phyloP scores from a whole-genome alignment of 495 filamentous ascomycete species.

The Lichina pygmaea region DNA sequence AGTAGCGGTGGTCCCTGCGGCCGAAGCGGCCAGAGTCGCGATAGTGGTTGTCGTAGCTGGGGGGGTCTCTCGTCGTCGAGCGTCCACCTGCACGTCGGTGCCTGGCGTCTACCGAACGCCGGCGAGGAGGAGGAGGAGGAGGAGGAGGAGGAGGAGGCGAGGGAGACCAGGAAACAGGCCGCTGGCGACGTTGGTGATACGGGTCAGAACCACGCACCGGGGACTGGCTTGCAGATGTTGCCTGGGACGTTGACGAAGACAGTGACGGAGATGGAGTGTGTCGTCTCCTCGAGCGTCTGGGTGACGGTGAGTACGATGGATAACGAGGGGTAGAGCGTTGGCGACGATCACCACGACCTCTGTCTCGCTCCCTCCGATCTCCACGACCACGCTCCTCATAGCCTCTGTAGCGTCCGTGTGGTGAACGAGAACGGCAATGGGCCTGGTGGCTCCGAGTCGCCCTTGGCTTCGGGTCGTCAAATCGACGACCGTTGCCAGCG shows the following conservation, averaged over 20 bases:
- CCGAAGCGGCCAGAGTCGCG: constrained; percentile 19
- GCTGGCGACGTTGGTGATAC: constrained; percentile 3
- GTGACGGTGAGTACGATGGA: constrained; percentile 33
- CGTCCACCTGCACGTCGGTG: neutral
- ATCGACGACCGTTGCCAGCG: neutral
- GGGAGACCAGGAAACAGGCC: constrained; percentile 7
- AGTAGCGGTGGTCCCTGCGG: constrained; percentile 19
- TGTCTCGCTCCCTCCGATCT: constrained; percentile 15
- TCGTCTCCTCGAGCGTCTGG: constrained; percentile 24
- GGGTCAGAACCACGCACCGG: neutral
- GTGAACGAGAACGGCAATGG: constrained; percentile 12
- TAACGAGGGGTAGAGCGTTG: constrained; percentile 18
- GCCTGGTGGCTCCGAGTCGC: constrained; percentile 4
- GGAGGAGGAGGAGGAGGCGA: constrained; percentile 12
- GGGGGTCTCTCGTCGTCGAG: constrained; percentile 6
- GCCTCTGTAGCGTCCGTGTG: constrained; percentile 7
- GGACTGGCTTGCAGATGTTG: too few species aligned
- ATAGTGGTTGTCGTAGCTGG: constrained; percentile 16
- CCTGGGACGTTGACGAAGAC: neutral
- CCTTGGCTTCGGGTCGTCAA: neutral
- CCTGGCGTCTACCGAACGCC: neutral
- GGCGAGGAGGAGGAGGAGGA: constrained; percentile 9
- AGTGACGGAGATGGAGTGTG: constrained; percentile 8
- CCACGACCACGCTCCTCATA: constrained; percentile 2
- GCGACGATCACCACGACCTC: constrained; percentile 23